These are phyloP conservation scores for Scheffersomyces stambukii DNA, from an alignment of 1,139 yeast species.

Conservation along the genomic window DNA sequence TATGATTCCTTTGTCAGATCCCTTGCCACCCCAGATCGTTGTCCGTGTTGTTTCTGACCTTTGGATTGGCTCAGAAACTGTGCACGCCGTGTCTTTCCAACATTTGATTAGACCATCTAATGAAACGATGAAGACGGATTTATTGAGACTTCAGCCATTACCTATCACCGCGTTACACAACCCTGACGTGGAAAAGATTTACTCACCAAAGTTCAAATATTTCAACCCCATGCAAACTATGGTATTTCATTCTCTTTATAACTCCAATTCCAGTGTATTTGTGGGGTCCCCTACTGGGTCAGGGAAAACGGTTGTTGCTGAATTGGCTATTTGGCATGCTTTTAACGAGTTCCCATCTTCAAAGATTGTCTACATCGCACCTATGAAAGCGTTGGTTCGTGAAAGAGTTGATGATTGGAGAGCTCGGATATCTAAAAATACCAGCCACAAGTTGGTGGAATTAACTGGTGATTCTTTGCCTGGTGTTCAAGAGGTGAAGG, in stretches of 20 bases:
- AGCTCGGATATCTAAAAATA: constrained; percentile 56
- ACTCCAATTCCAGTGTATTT: constrained; percentile 73
- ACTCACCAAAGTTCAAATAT: constrained; percentile 63
- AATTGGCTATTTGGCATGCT: constrained; percentile 95
- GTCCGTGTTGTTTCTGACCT: constrained; percentile 76
- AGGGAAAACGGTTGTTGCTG: constrained; percentile 97
- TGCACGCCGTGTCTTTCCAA: constrained; percentile 80
- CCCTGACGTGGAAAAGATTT: constrained; percentile 62
- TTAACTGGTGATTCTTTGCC: constrained; percentile 96
- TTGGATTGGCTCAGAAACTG: constrained; percentile 86
- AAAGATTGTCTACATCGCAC: constrained; percentile 92
- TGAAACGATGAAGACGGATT: constrained; percentile 78
- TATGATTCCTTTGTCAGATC: constrained; percentile 87
- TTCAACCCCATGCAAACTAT: constrained; percentile 99
- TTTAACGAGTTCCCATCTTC: constrained; percentile 75
- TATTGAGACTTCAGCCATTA: constrained; percentile 77
- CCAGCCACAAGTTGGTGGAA: constrained; percentile 75
- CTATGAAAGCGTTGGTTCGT: constrained; percentile 96
- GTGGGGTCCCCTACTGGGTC: constrained; percentile 99
- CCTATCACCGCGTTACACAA: constrained; percentile 80
- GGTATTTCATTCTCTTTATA: constrained; percentile 87
- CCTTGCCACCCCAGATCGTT: constrained; percentile 82
- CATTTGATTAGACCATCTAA: constrained; percentile 86
- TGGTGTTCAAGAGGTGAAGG: constrained; percentile 77
- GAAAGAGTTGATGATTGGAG: constrained; percentile 98